These are phyloP conservation scores for Saccharomyces hybrid DNA, from an alignment of 1,139 yeast species.

Conservation along the genomic window DNA sequence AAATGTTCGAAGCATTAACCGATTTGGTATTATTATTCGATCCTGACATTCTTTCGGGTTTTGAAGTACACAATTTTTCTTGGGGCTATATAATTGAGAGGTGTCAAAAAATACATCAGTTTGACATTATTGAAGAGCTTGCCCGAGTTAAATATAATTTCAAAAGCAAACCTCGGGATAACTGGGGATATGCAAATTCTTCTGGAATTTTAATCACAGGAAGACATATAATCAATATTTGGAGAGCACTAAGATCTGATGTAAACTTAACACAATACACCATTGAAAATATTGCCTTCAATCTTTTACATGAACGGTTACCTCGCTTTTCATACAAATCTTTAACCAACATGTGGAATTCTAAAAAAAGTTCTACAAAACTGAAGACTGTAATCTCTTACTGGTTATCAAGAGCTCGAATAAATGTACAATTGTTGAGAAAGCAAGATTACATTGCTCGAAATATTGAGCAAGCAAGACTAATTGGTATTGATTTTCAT, in stretches of 20 bases:
- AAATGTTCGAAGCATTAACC: conserved; percentile 48
- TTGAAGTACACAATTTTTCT: conserved; percentile 67
- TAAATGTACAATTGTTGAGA: conserved; percentile 46
- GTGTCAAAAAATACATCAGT: conserved; percentile 38
- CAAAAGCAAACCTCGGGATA: conserved; percentile 53
- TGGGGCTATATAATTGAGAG: conserved; percentile 89
- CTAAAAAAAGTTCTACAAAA: conserved; percentile 28
- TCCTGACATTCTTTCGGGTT: conserved; percentile 85
- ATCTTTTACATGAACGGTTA: conserved; percentile 55
- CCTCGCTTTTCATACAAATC: conserved; percentile 53
- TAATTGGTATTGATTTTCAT: conserved; percentile 82
- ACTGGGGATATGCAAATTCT: conserved; percentile 80
- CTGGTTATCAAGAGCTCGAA: conserved; percentile 42
- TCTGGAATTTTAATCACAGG: conserved; percentile 65
- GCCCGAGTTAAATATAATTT: conserved; percentile 46
- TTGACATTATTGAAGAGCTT: conserved; percentile 46
- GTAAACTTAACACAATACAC: conserved; percentile 59
- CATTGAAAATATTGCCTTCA: conserved; percentile 67
- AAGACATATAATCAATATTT: conserved; percentile 71
- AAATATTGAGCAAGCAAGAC: conserved; percentile 75
- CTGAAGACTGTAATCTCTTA: conserved; percentile 42
- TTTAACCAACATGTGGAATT: conserved; percentile 45
- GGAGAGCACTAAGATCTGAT: conserved; percentile 68
- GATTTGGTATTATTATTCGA: conserved; percentile 56
- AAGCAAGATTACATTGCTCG: conserved; percentile 60